A percentile compares a stretch with the other conserved stretches of the same genome.
phyloP scores from a whole-genome alignment of 2,329 filamentous ascomycete species.

The Aspergillus brunneoviolaceus region DNA sequence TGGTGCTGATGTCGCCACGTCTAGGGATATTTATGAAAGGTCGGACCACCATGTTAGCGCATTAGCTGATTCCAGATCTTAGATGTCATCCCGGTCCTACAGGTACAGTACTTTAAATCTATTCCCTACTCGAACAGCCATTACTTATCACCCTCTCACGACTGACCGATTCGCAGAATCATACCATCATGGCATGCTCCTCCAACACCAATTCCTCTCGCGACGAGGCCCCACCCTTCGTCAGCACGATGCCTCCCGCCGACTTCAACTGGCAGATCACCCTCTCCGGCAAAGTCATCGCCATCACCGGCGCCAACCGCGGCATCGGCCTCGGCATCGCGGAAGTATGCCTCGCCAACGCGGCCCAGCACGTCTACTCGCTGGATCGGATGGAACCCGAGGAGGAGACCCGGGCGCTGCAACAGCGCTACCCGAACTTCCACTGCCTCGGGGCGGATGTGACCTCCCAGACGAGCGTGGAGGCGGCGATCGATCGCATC shows the following conservation, averaged over 20 bases:
- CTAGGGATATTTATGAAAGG: no score
- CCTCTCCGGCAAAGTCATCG: conserved; percentile 41
- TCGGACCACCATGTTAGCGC: no score
- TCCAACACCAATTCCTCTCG: background rate
- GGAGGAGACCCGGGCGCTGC: conserved; percentile 35
- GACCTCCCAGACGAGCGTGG: conserved; percentile 44
- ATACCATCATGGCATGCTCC: background rate
- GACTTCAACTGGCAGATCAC: conserved; percentile 49
- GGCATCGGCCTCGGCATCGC: conserved; percentile 50
- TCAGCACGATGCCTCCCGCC: conserved; percentile 44
- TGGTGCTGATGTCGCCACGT: no score
- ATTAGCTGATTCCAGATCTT: no score
- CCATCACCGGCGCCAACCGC: conserved; percentile 34
- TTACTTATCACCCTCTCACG: no score
- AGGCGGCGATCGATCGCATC: conserved; percentile 43
- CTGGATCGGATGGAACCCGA: conserved; percentile 40
- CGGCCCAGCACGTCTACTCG: conserved; percentile 40
- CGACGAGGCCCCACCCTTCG: conserved; percentile 21
- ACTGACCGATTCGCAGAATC: no score
- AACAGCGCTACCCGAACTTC: conserved; percentile 45
- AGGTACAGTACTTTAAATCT: no score
- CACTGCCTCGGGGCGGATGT: conserved; percentile 50
- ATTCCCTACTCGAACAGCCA: no score
- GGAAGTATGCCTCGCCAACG: conserved; percentile 49
- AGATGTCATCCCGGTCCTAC: no score